Evolutionary conservation across 2,329 filamentous ascomycete species (phyloP).

Genomic region (Sporothrix brasiliensis): DNA sequence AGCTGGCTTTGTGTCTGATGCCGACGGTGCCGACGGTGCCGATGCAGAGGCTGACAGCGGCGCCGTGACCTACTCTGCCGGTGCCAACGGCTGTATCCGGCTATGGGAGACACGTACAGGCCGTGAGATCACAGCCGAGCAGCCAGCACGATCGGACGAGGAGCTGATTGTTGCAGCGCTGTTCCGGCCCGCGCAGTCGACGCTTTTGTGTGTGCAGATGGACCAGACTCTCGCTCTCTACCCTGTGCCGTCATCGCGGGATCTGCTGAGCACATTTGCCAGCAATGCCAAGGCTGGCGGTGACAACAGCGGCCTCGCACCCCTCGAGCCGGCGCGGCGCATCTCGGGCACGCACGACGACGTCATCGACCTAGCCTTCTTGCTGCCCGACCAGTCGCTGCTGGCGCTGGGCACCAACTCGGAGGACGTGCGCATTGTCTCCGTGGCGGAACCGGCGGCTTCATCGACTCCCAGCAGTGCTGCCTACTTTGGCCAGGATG

Average conservation of each 20-base stretch:
- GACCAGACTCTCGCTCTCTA: slow-evolving; percentile 87
- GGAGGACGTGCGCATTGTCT: slow-evolving; percentile 87
- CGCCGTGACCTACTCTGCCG: slow-evolving; percentile 76
- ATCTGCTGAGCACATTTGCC: slow-evolving; percentile 38
- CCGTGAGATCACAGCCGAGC: slow-evolving; percentile 76
- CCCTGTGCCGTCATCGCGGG: slow-evolving; percentile 46
- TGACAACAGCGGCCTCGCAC: slow-evolving; percentile 38
- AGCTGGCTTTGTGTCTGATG: slow-evolving; percentile 69
- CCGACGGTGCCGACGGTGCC: not conserved
- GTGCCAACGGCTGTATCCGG: slow-evolving; percentile 78
- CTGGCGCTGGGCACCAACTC: slow-evolving; percentile 93
- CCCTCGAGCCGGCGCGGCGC: slow-evolving; percentile 64
- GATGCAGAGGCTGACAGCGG: slow-evolving; percentile 46
- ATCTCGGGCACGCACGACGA: slow-evolving; percentile 98
- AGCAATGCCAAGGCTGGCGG: slow-evolving; percentile 28
- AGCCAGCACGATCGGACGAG: slow-evolving; percentile 61
- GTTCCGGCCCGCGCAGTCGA: slow-evolving; percentile 65
- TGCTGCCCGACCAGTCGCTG: slow-evolving; percentile 77
- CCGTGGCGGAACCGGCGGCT: slow-evolving; percentile 54
- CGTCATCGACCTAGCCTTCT: slow-evolving; percentile 89
- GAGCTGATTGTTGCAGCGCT: slow-evolving; percentile 73
- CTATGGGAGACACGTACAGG: slow-evolving; percentile 81
- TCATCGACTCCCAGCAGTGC: slow-evolving; percentile 43
- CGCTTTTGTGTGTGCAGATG: slow-evolving; percentile 79
- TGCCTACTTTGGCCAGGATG: slow-evolving; percentile 84